Evolutionary conservation across 176 grass and related monocot species (phyloP), one percentile per base, ranked within the genome.

Genomic region (Cenchrus fungigraminus): DNA sequence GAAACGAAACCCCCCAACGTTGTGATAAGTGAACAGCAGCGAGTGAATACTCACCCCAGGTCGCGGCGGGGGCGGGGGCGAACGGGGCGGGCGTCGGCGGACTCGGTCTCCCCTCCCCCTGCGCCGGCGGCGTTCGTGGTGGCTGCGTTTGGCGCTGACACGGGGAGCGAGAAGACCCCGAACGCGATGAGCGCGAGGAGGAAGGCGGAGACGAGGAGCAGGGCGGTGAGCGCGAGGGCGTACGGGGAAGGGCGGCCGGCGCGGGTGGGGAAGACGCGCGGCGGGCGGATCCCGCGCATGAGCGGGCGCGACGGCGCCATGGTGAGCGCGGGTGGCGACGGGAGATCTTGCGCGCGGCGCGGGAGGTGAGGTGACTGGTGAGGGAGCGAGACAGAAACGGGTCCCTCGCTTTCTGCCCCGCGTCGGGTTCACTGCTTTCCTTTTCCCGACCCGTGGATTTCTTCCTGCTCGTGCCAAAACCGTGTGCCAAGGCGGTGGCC

Each of bases 161-260:
- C 69, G 19, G 93, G 91, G 77, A 95, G 91, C 16, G 97, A 98
- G 79, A 95, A 84, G 79, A 92, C 78, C 20, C 90, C 93, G 60
- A 98, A 80, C 25, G 97, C 89, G 64, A 97, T 91, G 67, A 95
- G 89, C 4, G 94, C 77, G 85, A 98, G 93, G 81, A 95, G 86
- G 70, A 79, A 47, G 52, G 89, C 91, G 67, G 89, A 91, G 10
- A 82, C 77, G 31, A 87, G 0, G 63, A 98, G 93, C 10, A 98
- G 86, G 5, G 55, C 84, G 84, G 81, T 72, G 67, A 98, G 88
- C 47, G 87, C 91, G 13, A 94, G 3, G 13, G 86, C 77, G 87
- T 92, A 93, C 3, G 89, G 86, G 65, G 91, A 92, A 34, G 89
- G 25, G 43, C 89, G 85, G 58, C 77, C 84, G 32, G 53, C 88